Evolutionary conservation across 768 basidiomycete species (phyloP).

Genomic region (Podaxis rugospora): DNA sequence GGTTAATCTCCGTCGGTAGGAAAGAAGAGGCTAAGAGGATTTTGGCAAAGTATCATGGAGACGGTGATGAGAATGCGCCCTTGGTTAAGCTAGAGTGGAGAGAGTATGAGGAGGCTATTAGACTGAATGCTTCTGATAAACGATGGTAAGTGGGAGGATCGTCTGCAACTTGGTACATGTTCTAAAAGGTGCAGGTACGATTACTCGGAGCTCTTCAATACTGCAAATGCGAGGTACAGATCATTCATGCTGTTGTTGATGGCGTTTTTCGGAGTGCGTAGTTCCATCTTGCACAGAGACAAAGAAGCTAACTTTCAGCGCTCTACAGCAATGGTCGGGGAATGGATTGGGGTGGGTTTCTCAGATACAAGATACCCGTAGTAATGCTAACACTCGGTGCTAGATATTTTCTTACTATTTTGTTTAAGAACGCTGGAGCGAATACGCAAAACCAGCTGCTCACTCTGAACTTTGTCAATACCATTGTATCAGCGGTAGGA

Average conservation of each 20-base stretch:
- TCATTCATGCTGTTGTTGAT: conserved; percentile 47
- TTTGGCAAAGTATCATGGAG: conserved; percentile 49
- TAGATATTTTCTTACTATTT: conserved; percentile 40
- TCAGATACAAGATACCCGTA: neutral
- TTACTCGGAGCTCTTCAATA: conserved; percentile 45
- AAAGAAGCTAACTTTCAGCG: neutral
- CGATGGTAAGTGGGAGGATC: conserved; percentile 37
- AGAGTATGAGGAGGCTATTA: conserved; percentile 48
- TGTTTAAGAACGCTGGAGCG: conserved; percentile 35
- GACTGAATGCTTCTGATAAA: conserved; percentile 50
- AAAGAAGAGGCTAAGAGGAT: conserved; percentile 44
- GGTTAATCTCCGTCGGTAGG: conserved; percentile 46
- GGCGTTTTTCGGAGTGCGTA: conserved; percentile 45
- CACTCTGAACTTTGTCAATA: conserved; percentile 39
- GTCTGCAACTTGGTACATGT: neutral
- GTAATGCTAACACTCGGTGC: neutral
- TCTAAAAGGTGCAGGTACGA: conserved; percentile 33
- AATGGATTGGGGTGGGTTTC: conserved; percentile 42
- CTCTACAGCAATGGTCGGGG: conserved; percentile 45
- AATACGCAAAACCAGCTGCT: conserved; percentile 34
- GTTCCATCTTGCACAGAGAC: neutral
- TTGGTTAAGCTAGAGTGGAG: conserved; percentile 47
- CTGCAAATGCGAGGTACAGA: conserved; percentile 41
- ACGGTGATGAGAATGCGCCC: conserved; percentile 43
- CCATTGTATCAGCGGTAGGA: conserved; percentile 34